phyloP scores from a whole-genome alignment of 192 early-diverging fungal species.

The Powellomyces hirtus region DNA sequence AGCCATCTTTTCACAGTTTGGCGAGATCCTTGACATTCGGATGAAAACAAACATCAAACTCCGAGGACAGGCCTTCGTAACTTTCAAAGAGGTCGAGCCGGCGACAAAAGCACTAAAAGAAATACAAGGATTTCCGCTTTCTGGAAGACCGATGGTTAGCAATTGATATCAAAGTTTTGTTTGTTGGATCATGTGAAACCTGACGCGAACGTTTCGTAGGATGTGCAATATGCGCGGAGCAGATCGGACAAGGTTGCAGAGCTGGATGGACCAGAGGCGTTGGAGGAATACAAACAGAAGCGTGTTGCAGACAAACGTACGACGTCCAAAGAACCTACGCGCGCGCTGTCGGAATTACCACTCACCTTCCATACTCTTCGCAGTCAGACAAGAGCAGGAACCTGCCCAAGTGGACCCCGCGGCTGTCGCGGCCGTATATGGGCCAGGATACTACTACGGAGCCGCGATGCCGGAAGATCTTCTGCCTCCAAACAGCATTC shows the following conservation, averaged over 20 bases:
- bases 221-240: constrained; percentile 53
- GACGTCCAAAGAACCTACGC: not conserved
- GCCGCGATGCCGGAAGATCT: constrained; percentile 61
- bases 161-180: not conserved
- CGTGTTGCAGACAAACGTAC: constrained; percentile 66
- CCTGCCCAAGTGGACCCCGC: constrained; percentile 17
- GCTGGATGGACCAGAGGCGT: constrained; percentile 55
- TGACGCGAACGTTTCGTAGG: constrained; percentile 25
- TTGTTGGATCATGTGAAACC: not conserved
- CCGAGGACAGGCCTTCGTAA: constrained; percentile 94
- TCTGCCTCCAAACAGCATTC: constrained; percentile 86
- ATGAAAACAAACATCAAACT: constrained; percentile 77
- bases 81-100: constrained; percentile 68
- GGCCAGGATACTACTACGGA: constrained; percentile 23
- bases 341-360: too few species aligned
- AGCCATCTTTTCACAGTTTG: constrained; percentile 80
- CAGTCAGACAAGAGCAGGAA: constrained; percentile 6
- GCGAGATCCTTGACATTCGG: constrained; percentile 77
- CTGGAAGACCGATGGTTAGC: constrained; percentile 77
- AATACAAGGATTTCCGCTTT: constrained; percentile 80
- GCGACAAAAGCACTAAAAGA: constrained; percentile 78
- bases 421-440: constrained; percentile 23
- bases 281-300: constrained; percentile 61
- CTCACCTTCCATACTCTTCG: too few species aligned
- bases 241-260: constrained; percentile 58